Percentiles rank a stretch among this genome's conserved stretches.
Evolutionary conservation across 768 basidiomycete genomes (phyloP).

Genomic region (Sistotremastrum suecicum): DNA sequence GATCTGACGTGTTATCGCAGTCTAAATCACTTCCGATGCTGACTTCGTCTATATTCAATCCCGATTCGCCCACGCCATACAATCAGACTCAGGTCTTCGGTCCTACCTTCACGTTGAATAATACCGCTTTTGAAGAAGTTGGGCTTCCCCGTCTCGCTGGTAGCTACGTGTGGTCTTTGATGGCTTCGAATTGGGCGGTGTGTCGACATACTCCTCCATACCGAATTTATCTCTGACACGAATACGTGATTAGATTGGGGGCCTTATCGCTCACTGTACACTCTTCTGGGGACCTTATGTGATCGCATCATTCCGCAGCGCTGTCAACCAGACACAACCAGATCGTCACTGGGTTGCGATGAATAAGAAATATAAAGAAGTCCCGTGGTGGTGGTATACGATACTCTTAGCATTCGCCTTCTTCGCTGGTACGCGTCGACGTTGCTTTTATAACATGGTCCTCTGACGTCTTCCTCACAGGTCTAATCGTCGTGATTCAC

Average conservation of each 20-base stretch:
- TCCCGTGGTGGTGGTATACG: conserved; percentile 48
- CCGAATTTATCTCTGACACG: conserved; percentile 6
- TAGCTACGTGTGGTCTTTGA: not conserved
- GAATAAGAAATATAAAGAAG: conserved; percentile 37
- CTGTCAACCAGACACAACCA: conserved; percentile 29
- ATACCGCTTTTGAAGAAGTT: conserved; percentile 35
- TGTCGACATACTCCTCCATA: conserved; percentile 31
- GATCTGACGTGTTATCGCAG: no score
- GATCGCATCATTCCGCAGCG: conserved; percentile 33
- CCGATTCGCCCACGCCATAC: conserved; percentile 26
- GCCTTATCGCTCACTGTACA: conserved; percentile 38
- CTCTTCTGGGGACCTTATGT: conserved; percentile 46
- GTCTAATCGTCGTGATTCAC: conserved; percentile 40
- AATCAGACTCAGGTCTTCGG: conserved; percentile 42
- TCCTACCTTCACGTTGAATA: conserved; percentile 33
- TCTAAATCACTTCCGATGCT: conserved; percentile 43
- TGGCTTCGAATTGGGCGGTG: conserved; percentile 5
- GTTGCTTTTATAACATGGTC: not conserved
- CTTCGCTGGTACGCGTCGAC: conserved; percentile 30
- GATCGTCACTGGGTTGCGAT: conserved; percentile 40
- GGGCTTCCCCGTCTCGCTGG: conserved; percentile 28
- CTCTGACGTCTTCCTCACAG: conserved; percentile 14
- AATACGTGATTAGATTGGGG: conserved; percentile 37
- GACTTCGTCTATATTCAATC: conserved; percentile 46
- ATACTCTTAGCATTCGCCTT: conserved; percentile 35